Percentiles rank a stretch among this genome's conserved stretches.
phyloP scores from a whole-genome alignment of 129 eudicot species.

The Centella asiatica region DNA sequence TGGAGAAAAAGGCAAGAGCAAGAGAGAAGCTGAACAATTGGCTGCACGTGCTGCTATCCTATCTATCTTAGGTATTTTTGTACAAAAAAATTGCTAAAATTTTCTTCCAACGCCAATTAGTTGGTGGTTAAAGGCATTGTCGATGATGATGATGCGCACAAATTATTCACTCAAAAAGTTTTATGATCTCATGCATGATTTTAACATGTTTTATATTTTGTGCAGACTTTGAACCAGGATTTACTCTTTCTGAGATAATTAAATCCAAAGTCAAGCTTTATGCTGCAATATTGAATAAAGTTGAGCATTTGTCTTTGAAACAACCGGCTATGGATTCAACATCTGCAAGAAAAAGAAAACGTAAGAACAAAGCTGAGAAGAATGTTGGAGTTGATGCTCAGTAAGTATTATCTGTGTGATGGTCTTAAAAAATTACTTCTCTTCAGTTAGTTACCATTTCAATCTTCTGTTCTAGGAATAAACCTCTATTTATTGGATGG shows the following conservation, averaged over 20 bases:
- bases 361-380: slow-evolving; percentile 24
- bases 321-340: slow-evolving; percentile 17
- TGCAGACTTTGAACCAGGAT: slow-evolving; percentile 31
- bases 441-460: too few species aligned
- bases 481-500: too few species aligned
- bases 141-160: too few species aligned
- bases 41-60: slow-evolving; percentile 54
- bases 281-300: slow-evolving; percentile 25
- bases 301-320: slow-evolving; percentile 9
- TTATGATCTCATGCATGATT: background rate
- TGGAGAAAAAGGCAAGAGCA: slow-evolving; percentile 41
- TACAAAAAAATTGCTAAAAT: too few species aligned
- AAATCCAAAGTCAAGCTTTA: slow-evolving; percentile 29
- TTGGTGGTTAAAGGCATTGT: too few species aligned
- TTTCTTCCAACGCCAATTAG: too few species aligned
- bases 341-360: slow-evolving; percentile 20
- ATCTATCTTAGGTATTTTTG: slow-evolving; percentile 37
- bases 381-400: slow-evolving; percentile 22
- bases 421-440: too few species aligned
- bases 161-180: background rate
- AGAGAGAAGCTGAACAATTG: slow-evolving; percentile 53
- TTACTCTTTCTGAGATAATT: slow-evolving; percentile 27
- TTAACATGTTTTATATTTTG: background rate
- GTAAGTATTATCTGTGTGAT: too few species aligned
- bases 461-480: too few species aligned